These are phyloP conservation scores for Ophiosphaerella narmari DNA, from an alignment of 2,329 filamentous ascomycete genomes.

Conservation along the genomic window DNA sequence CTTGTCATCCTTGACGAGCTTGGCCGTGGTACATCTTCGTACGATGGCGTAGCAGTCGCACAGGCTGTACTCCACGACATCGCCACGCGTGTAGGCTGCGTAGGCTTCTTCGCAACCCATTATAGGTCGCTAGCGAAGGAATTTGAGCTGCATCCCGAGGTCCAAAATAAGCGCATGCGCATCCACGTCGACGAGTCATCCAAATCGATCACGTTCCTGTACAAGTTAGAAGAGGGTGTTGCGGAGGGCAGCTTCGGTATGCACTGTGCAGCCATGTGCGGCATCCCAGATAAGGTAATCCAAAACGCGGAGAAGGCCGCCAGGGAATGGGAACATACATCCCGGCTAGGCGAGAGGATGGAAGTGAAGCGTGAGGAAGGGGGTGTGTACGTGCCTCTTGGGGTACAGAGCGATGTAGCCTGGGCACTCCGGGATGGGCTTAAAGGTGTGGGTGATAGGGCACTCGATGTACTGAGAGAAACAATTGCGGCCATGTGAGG, in stretches of 20 bases:
- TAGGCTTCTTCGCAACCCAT: slow-evolving; percentile 97
- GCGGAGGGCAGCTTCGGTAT: slow-evolving; percentile 98
- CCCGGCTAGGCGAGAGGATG: slow-evolving; percentile 82
- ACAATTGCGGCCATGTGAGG: slow-evolving; percentile 59
- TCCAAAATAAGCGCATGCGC: slow-evolving; percentile 85
- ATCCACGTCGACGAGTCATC: slow-evolving; percentile 88
- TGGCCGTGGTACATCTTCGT: slow-evolving; percentile 90
- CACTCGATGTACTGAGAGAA: slow-evolving; percentile 61
- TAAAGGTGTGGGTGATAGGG: slow-evolving; percentile 52
- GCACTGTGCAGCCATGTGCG: slow-evolving; percentile 99
- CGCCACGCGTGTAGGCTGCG: slow-evolving; percentile 86
- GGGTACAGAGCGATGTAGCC: slow-evolving; percentile 84
- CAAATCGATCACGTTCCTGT: slow-evolving; percentile 91
- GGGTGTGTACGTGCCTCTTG: slow-evolving; percentile 81
- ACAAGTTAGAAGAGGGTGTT: slow-evolving; percentile 89
- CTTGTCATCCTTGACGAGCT: slow-evolving; percentile 97
- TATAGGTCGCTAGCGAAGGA: slow-evolving; percentile 94
- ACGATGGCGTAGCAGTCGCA: slow-evolving; percentile 94
- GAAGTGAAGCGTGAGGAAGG: slow-evolving; percentile 72
- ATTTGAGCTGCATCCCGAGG: slow-evolving; percentile 87
- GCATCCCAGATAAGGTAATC: slow-evolving; percentile 82
- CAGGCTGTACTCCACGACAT: slow-evolving; percentile 97
- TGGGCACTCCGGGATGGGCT: slow-evolving; percentile 68
- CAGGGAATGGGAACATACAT: slow-evolving; percentile 93
- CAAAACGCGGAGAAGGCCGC: slow-evolving; percentile 87